Evolutionary conservation across 2,329 filamentous ascomycete species (phyloP), one percentile per base, ranked within the genome.

Genomic region (Podosphaera leucotricha): DNA sequence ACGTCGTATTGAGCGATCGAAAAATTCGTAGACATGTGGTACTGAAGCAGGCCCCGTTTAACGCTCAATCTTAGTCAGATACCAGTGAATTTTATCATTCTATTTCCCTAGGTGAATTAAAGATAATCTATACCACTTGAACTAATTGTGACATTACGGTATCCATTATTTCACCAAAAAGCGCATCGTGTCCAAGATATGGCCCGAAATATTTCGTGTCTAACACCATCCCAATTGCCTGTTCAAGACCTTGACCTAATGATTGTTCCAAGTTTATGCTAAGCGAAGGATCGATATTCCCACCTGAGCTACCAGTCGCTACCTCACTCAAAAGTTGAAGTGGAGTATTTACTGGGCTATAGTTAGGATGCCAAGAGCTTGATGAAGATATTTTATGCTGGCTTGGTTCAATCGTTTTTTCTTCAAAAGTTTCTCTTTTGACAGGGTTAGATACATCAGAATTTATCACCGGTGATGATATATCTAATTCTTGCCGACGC

Each of bases 291-390:
- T 59, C 57, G 19, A 57, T 51, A 33, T 55, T 57, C 20, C 43
- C 47, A 39, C 54, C 51, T 15, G 57, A 55, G 36, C 56, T 56
- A 18, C 57, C 54, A 1, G 59, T 60, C 24, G 59, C 60, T 6
- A 65, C 62, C 49, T 65, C 64, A 44, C 59, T 60, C 10, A 61
- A 53, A 28, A 62, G 49, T 40, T 60, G 60, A n/a, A 62, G 54
- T 18, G 58, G 56, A 1, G 58, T 61, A 40, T 57, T 59, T 3
- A 53, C 48, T 35, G 55, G 53, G 44, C 53, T 55, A 41, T 55
- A 58, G 36, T 51, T 47, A 5, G 50, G 37, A 43, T 53, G 28
- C 16, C 35, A 22, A n/a, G 13, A n/a, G 30, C 22, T 22, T 11
- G 30, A 36, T 4, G 21, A 15, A n/a, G 28, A 22, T 24, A 16